Conservation (phyloP, 2,329 filamentous ascomycete genomes). For the Colletotrichum magnum region DNA sequence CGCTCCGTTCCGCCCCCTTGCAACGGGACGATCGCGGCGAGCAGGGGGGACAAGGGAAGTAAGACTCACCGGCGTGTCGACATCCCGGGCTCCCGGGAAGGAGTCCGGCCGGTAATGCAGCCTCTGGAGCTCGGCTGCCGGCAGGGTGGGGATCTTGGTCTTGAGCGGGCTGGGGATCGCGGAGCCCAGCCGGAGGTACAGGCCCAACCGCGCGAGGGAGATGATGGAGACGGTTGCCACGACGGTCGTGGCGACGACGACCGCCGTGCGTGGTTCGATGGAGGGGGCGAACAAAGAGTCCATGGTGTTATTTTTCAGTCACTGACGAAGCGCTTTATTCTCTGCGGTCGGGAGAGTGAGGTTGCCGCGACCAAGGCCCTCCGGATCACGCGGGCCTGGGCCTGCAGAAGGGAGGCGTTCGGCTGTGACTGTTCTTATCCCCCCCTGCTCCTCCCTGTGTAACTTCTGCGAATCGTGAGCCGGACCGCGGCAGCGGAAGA, state of each 20-base stretch:
- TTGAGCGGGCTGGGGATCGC: slow-evolving; percentile 62
- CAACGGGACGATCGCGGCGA: too few relatives aligned
- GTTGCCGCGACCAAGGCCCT: background rate
- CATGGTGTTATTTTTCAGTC: slow-evolving; percentile 43
- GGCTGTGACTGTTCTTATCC: too few relatives aligned
- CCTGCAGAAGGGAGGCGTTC: background rate
- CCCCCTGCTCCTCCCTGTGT: too few relatives aligned
- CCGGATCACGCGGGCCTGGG: slow-evolving; percentile 4
- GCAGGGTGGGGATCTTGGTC: slow-evolving; percentile 54
- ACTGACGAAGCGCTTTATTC: background rate
- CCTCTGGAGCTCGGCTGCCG: slow-evolving; percentile 52
- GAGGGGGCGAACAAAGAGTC: slow-evolving; percentile 46
- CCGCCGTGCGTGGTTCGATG: slow-evolving; percentile 45
- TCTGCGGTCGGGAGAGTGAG: background rate
- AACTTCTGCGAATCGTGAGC: too few relatives aligned
- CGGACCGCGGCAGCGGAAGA: too few relatives aligned
- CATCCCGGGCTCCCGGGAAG: slow-evolving; percentile 81
- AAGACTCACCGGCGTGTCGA: slow-evolving; percentile 72
- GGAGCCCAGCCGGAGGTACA: slow-evolving; percentile 57
- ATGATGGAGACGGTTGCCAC: slow-evolving; percentile 58
- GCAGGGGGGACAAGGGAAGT: background rate
- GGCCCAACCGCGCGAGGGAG: slow-evolving; percentile 49
- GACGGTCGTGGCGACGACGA: slow-evolving; percentile 57
- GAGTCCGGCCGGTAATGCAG: slow-evolving; percentile 75
- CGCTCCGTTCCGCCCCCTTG: background rate